Base-by-base conservation (phyloP, 2,329 filamentous ascomycete species). In the Aureobasidium pullulans region DNA sequence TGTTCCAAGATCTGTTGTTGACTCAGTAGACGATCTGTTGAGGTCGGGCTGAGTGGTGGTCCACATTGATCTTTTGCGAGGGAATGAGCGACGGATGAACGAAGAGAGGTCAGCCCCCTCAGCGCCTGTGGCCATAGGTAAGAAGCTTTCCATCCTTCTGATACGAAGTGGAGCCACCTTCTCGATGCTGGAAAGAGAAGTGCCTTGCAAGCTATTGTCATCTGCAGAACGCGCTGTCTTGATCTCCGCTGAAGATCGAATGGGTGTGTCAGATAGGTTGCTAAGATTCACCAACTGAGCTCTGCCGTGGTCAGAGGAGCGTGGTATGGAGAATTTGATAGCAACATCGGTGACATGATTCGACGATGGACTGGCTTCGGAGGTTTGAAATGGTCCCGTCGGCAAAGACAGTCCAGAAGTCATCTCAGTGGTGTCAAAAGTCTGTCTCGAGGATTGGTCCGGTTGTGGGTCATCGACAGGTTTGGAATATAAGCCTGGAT, bases 301-400 rank as follows among this genome's bases (percentile, higher is more conserved):
- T 57, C 68, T 71, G 44, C 65, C 67, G 10, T 72, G 65, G 62
- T 76, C 73, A 3, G 70, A 69, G 6, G 68, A 68, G 16, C 66
- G 66, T 8, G 71, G 71, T 37, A 72, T 54, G 0, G 71, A 72
- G 61, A 73, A 73, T 43, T 69, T 70, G n/a, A 72, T 67, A 46
- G 70, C 70, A 29, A 72, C 66, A 60, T 73, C 71, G 6, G 70
- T 72, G 47, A 71, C 64, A 62, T 68, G 67, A 48, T 71, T 68
- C 5, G 69, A 68, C 3, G 40, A 43, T 4, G 54, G 34, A 23
- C 34, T 48, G 42, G 34, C 43, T 2, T 57, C 42, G 13, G 36
- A 16, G 5, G 40, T 56, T 15, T 56, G 52, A 56, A 16, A 43
- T 8, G 31, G 54, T n/a, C 29, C 54, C 23, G 32, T 39, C 4